Percentiles rank a stretch among this genome's conserved stretches.
phyloP scores from a whole-genome alignment of 495 filamentous ascomycete species.

The Penicillium antarcticum region DNA sequence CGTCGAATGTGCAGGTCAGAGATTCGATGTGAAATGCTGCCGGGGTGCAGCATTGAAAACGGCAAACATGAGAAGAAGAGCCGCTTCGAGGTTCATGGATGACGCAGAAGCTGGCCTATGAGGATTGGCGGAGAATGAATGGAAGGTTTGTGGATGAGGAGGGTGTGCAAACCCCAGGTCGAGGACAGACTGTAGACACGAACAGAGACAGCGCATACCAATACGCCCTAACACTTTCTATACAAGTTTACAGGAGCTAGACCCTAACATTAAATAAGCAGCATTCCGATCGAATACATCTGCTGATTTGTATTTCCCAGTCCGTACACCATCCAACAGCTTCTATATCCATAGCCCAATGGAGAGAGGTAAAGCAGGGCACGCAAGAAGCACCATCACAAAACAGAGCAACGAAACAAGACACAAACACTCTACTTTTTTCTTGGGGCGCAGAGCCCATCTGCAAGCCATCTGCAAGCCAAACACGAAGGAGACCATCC shows the following conservation, averaged over 20 bases:
- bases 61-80: not conserved
- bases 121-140: not conserved
- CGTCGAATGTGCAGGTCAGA: no score
- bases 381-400: not conserved
- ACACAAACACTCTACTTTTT: constrained; percentile 1
- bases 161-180: not conserved
- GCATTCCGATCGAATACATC: no score
- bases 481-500: not conserved
- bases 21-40: no score
- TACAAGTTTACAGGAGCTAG: no score
- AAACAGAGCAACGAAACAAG: not conserved
- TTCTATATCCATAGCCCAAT: no score
- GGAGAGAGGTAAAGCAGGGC: not conserved
- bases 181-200: not conserved
- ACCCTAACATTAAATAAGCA: no score
- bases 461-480: not conserved
- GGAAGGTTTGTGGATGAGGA: not conserved
- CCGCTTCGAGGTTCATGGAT: no score
- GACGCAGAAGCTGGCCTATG: no score
- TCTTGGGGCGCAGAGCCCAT: not conserved
- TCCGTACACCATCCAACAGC: no score
- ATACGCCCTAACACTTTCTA: not conserved
- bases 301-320: no score
- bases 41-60: not conserved
- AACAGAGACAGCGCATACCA: not conserved